Conservation (phyloP, 352 stramenopile species). For the Thalassiosira hispida region DNA sequence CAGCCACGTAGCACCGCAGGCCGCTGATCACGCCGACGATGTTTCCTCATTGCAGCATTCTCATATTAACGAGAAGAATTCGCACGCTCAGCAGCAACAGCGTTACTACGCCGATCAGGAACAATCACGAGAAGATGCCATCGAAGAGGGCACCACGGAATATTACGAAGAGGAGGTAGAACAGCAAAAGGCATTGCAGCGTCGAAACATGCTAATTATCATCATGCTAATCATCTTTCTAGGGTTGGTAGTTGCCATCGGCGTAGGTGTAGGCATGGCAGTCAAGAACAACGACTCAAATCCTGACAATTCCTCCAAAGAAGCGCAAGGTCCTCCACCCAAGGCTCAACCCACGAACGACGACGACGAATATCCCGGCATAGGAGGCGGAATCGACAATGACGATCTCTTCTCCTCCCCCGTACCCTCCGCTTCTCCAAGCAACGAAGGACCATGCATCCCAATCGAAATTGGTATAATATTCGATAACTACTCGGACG, state of each 20-base stretch:
- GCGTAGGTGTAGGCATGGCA: constrained; percentile 15
- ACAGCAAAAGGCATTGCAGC: background rate
- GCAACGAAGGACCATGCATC: constrained; percentile 32
- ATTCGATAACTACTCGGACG: constrained; percentile 43
- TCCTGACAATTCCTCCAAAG: background rate
- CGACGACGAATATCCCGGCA: background rate
- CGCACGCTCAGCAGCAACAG: no score
- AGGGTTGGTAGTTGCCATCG: constrained; percentile 35
- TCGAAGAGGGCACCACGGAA: background rate
- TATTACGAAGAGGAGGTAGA: constrained; percentile 1
- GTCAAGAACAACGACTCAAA: constrained; percentile 10
- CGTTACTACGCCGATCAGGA: no score
- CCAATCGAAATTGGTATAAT: constrained; percentile 47
- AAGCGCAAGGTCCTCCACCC: background rate
- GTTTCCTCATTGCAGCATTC: no score
- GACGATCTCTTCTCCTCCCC: background rate
- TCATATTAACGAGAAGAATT: no score
- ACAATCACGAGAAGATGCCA: no score
- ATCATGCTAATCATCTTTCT: constrained; percentile 34
- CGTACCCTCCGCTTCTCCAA: constrained; percentile 1
- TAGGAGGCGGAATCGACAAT: background rate
- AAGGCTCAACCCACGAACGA: no score
- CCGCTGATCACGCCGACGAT: no score
- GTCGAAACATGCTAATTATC: constrained; percentile 42
- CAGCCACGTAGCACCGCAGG: no score